Conservation (phyloP, 129 eudicot genomes). For the Chrysanthemum lavandulifolium region DNA sequence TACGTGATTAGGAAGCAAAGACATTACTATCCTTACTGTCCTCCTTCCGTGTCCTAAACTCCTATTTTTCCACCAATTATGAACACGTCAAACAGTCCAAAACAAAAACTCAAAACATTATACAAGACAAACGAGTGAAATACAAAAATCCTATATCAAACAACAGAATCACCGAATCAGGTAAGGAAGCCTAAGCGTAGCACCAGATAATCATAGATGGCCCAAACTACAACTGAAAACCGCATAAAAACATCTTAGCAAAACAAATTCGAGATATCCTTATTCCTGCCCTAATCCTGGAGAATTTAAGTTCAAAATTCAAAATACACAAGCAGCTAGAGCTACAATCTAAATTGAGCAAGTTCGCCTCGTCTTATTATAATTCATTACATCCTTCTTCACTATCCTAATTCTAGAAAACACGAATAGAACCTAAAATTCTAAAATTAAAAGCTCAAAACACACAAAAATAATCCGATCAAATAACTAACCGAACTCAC, state of each 20-base stretch:
- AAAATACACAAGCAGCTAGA: no score
- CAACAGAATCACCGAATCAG: conserved; percentile 13
- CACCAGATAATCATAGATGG: not conserved
- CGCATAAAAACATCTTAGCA: conserved; percentile 1
- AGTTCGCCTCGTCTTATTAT: no score
- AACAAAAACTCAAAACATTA: not conserved
- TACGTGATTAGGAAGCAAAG: not conserved
- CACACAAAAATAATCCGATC: not conserved
- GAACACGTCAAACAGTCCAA: not conserved
- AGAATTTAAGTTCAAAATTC: no score
- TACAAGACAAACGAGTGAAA: not conserved
- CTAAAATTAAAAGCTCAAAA: not conserved
- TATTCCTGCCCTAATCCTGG: not conserved
- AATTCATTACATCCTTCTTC: conserved; percentile 12
- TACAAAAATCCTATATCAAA: not conserved
- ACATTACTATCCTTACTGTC: not conserved
- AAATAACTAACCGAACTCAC: not conserved
- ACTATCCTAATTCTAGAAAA: conserved; percentile 1
- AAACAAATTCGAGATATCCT: not conserved
- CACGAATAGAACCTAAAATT: not conserved
- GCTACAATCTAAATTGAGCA: no score
- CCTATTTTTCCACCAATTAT: not conserved
- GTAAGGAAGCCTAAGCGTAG: conserved; percentile 13
- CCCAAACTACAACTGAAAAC: not conserved
- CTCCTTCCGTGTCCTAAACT: not conserved